Percentiles rank a stretch among this genome's conserved stretches.
These are phyloP conservation scores for Teunomyces pallodes DNA, from an alignment of 805 yeast species.

Conservation along the genomic window DNA sequence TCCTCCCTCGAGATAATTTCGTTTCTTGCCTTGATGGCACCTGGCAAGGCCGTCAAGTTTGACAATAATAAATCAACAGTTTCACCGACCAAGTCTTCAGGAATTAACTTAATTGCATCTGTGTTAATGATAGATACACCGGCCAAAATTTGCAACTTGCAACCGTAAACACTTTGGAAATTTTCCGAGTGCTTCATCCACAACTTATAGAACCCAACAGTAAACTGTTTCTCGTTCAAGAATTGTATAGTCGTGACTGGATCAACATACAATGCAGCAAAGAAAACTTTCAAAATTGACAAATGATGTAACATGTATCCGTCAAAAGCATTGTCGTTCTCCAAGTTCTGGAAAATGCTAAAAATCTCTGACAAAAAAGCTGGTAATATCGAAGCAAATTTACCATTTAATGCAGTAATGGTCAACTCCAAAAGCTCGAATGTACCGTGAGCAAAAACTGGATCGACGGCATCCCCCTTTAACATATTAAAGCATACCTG, in stretches of 20 bases:
- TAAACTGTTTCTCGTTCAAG: conserved; percentile 35
- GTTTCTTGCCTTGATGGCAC: conserved; percentile 47
- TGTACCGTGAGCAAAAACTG: conserved; percentile 38
- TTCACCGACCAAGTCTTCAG: conserved; percentile 36
- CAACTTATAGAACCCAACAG: conserved; percentile 37
- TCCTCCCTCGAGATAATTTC: conserved; percentile 41
- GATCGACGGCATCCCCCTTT: conserved; percentile 34
- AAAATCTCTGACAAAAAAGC: conserved; percentile 31
- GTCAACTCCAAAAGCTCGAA: conserved; percentile 32
- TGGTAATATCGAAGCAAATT: conserved; percentile 32
- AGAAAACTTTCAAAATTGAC: conserved; percentile 42
- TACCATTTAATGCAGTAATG: conserved; percentile 18
- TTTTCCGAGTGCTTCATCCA: conserved; percentile 49
- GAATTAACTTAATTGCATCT: conserved; percentile 24
- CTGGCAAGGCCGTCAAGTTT: conserved; percentile 45
- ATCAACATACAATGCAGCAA: conserved; percentile 39
- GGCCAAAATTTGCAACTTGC: conserved; percentile 52
- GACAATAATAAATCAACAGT: conserved; percentile 39
- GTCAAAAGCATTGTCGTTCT: conserved; percentile 39
- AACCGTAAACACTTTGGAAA: conserved; percentile 53
- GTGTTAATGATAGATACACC: conserved; percentile 39
- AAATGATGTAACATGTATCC: conserved; percentile 44
- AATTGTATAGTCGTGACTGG: conserved; percentile 36
- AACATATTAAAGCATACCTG: conserved; percentile 35
- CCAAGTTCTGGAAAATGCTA: conserved; percentile 32